Evolutionary conservation across 148 eudicot genomes (phyloP).

Genomic region (Agrostemma githago): DNA sequence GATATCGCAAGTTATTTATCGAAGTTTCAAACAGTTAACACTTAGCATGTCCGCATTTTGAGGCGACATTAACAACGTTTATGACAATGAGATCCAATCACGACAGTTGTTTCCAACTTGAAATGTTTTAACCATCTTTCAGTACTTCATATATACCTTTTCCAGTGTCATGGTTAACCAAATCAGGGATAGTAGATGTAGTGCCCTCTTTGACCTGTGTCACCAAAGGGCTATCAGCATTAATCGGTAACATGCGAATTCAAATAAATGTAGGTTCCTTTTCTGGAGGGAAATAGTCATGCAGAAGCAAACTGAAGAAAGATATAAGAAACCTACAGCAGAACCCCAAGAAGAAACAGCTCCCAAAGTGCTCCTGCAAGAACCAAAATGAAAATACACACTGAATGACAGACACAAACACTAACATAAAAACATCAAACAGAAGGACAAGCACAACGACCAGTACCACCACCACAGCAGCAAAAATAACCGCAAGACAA

Average conservation of each 20-base stretch:
- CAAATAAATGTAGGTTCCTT: background rate
- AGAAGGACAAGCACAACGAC: no score
- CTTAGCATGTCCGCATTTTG: background rate
- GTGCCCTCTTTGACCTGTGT: slow-evolving; percentile 48
- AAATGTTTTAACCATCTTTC: background rate
- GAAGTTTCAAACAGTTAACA: no score
- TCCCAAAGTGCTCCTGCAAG: slow-evolving; percentile 69
- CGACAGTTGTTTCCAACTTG: background rate
- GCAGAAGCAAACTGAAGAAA: slow-evolving; percentile 5
- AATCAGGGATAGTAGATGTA: slow-evolving; percentile 23
- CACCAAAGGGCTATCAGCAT: slow-evolving; percentile 1
- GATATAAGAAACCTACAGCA: slow-evolving; percentile 41
- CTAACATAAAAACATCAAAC: no score
- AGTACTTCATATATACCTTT: slow-evolving; percentile 10
- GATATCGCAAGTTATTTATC: background rate
- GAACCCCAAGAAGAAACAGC: slow-evolving; percentile 50
- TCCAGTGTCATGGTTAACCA: slow-evolving; percentile 28
- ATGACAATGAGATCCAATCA: background rate
- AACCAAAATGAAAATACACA: background rate
- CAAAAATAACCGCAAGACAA: no score
- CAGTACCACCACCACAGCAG: no score
- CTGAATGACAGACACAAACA: background rate
- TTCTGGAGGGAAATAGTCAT: background rate
- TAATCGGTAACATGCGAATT: background rate
- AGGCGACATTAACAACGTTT: background rate